A percentile compares a stretch with the other conserved stretches of the same genome.
phyloP scores from a whole-genome alignment of 2,329 filamentous ascomycete genomes.

The Sporothrix humicola region DNA sequence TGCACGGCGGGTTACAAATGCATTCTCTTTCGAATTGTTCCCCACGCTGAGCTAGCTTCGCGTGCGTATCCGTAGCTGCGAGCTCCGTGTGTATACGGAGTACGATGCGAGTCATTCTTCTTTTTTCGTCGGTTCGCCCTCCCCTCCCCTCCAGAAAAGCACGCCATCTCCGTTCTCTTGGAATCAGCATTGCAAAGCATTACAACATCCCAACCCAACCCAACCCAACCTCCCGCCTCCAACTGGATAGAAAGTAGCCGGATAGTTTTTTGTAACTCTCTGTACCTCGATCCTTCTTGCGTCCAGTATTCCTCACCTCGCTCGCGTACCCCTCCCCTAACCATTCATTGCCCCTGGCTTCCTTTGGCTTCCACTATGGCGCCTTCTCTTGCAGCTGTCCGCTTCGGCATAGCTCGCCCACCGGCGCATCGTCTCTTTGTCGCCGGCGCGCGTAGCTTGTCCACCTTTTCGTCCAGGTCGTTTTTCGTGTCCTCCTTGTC shows the following conservation, averaged over 20 bases:
- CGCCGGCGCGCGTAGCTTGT: not conserved
- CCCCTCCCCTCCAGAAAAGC: not conserved
- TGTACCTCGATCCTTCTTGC: not conserved
- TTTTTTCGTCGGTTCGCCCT: not conserved
- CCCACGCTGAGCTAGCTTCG: not conserved
- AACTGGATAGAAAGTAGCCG: not conserved
- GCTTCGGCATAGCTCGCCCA: constrained; percentile 14
- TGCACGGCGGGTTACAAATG: not conserved
- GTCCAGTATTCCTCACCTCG: too few species aligned
- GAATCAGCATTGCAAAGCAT: not conserved
- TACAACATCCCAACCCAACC: not conserved
- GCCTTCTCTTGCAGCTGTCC: not conserved
- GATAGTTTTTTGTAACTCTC: not conserved
- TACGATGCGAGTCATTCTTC: not conserved
- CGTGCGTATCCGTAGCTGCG: too few species aligned
- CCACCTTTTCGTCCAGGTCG: not conserved
- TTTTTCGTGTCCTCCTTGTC: not conserved
- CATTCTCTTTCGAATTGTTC: not conserved
- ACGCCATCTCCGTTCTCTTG: not conserved
- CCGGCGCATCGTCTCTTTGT: constrained; percentile 15
- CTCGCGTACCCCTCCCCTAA: not conserved
- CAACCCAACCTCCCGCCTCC: not conserved
- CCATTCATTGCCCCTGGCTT: too few species aligned
- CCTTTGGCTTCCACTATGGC: not conserved
- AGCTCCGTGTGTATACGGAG: not conserved